Conservation (phyloP, 208 protist genomes). For the Balamuthia mandrillaris region DNA sequence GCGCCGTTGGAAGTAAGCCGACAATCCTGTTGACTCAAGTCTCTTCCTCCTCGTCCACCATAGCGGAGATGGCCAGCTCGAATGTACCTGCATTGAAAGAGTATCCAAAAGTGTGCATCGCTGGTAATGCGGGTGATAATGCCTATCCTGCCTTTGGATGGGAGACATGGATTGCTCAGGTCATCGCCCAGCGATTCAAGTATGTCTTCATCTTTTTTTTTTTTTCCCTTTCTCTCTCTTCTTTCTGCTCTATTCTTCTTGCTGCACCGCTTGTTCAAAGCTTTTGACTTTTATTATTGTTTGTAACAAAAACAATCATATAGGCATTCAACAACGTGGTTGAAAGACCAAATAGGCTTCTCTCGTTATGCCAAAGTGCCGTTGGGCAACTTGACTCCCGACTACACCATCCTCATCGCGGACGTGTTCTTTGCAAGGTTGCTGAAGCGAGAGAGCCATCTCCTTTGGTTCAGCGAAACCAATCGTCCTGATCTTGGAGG, state of each 20-base stretch:
- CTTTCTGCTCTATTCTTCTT: too few species aligned
- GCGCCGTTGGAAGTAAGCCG: too few species aligned
- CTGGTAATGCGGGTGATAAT: constrained; percentile 25
- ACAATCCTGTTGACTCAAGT: too few species aligned
- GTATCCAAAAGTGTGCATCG: neutral
- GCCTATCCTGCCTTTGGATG: constrained; percentile 19
- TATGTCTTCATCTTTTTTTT: too few species aligned
- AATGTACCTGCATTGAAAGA: constrained; percentile 25
- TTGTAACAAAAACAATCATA: neutral
- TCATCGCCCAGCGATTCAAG: constrained; percentile 10
- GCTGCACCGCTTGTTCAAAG: too few species aligned
- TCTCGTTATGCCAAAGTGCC: constrained; percentile 69
- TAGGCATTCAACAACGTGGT: constrained; percentile 37
- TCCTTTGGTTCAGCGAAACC: constrained; percentile 67
- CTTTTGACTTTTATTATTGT: neutral
- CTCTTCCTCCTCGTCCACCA: too few species aligned
- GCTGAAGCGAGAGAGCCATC: constrained; percentile 48
- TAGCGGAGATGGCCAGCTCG: neutral
- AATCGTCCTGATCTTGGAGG: constrained; percentile 74
- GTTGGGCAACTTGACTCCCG: constrained; percentile 67
- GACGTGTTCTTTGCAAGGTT: constrained; percentile 55
- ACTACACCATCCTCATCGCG: constrained; percentile 36
- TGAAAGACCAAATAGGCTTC: constrained; percentile 44
- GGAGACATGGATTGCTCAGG: constrained; percentile 12
- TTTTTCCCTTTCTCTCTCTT: too few species aligned